phyloP scores from a whole-genome alignment of 441 rosid genomes.

The Brassica hybrid region DNA sequence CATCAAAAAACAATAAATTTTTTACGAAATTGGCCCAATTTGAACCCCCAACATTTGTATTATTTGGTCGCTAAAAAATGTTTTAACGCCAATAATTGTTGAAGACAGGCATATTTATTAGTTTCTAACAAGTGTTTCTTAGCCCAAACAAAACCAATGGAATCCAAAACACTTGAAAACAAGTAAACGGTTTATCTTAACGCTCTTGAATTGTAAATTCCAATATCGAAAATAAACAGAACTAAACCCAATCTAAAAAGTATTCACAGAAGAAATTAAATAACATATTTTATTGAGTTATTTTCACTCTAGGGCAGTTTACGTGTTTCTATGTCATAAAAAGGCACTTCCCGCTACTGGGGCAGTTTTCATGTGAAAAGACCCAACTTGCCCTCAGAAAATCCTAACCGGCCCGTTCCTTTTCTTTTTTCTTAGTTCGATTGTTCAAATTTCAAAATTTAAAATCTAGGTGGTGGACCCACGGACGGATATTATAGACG shows the following conservation, averaged over 20 bases:
- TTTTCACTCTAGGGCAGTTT: no score
- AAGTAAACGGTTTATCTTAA: not conserved
- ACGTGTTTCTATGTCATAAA: no score
- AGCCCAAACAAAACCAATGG: not conserved
- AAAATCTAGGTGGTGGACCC: no score
- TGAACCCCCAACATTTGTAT: no score
- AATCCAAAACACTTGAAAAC: not conserved
- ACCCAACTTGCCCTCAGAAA: no score
- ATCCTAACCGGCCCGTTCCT: no score
- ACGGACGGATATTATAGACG: no score
- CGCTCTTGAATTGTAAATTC: not conserved
- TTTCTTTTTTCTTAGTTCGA: no score
- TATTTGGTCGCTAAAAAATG: no score
- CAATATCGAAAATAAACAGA: not conserved
- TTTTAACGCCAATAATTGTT: not conserved
- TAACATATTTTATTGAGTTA: slow-evolving; percentile 28
- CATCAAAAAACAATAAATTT: not conserved
- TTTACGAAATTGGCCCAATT: slow-evolving; percentile 1
- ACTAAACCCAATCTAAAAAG: not conserved
- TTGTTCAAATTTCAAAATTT: no score
- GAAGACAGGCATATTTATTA: not conserved
- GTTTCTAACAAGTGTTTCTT: not conserved
- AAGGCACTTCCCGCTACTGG: no score
- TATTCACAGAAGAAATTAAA: not conserved
- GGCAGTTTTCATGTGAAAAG: no score